Evolutionary conservation across 768 basidiomycete species (phyloP).

Genomic region (Lepiota venenata): DNA sequence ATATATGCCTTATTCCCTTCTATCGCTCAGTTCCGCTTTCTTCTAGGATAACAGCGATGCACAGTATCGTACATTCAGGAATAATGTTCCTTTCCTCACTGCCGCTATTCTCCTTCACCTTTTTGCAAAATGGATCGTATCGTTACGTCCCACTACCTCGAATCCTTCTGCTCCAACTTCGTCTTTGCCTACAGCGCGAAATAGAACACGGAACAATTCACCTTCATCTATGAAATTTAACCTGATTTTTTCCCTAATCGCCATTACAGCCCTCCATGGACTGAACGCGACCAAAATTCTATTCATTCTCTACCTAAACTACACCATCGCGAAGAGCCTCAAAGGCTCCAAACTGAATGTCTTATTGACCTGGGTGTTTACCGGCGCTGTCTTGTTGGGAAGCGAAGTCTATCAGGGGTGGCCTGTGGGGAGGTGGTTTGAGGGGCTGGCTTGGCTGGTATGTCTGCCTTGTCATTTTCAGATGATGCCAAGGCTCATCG

Average conservation of each 20-base stretch:
- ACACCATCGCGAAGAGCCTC: conserved; percentile 48
- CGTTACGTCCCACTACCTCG: conserved; percentile 18
- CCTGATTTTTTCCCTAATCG: conserved; percentile 54
- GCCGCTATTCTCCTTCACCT: conserved; percentile 50
- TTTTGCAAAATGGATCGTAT: conserved; percentile 48
- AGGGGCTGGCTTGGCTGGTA: conserved; percentile 60
- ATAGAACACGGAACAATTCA: conserved; percentile 18
- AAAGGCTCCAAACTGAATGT: conserved; percentile 43
- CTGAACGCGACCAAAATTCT: conserved; percentile 75
- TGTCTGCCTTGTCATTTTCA: conserved; percentile 20
- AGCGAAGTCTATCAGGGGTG: conserved; percentile 82
- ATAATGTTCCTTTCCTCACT: conserved; percentile 66
- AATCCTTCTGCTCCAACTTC: conserved; percentile 9
- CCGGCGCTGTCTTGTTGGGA: conserved; percentile 64
- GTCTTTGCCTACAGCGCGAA: not conserved
- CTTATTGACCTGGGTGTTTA: conserved; percentile 73
- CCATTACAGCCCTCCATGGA: conserved; percentile 80
- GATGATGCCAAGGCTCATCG: not conserved
- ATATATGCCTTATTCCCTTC: conserved; percentile 26
- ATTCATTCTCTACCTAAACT: conserved; percentile 69
- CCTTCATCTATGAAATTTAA: conserved; percentile 51
- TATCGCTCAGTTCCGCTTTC: conserved; percentile 5
- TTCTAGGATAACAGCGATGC: conserved; percentile 86
- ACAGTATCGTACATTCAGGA: conserved; percentile 88
- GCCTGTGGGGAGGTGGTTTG: conserved; percentile 51